Evolutionary conservation across 495 filamentous ascomycete species (phyloP).

Genomic region (Penicillium atrosanguineum): DNA sequence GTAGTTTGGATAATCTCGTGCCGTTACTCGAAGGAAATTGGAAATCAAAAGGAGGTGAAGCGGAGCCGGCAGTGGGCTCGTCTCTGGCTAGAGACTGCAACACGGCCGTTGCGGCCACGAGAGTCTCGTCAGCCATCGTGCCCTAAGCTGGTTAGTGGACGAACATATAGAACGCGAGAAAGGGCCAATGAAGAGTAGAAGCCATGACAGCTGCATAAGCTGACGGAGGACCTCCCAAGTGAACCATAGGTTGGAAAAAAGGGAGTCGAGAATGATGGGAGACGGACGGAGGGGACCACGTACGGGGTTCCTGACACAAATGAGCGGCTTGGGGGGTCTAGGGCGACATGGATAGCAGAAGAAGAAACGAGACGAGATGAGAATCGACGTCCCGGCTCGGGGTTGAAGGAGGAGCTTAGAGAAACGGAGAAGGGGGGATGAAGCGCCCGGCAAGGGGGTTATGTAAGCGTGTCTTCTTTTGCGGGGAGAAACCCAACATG

Average conservation of each 20-base stretch:
- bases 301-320: conserved; percentile 41
- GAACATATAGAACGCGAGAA: conserved; percentile 1
- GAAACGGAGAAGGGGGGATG: conserved; percentile 17
- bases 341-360: conserved; percentile 38
- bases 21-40: conserved; percentile 37
- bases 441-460: conserved; percentile 15
- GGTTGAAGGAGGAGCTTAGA: conserved; percentile 16
- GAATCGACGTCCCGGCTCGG: conserved; percentile 17
- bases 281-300: conserved; percentile 10
- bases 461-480: conserved; percentile 23
- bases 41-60: conserved; percentile 41
- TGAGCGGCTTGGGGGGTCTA: conserved; percentile 33
- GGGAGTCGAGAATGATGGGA: conserved; percentile 4
- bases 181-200: background rate
- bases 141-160: conserved; percentile 32
- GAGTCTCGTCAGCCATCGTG: conserved; percentile 60
- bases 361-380: conserved; percentile 7
- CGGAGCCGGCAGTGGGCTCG: conserved; percentile 36
- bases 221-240: background rate
- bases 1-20: conserved; percentile 52
- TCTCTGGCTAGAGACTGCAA: conserved; percentile 61
- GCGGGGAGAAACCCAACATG: conserved; percentile 14
- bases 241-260: background rate
- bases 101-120: conserved; percentile 61
- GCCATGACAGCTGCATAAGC: background rate